phyloP scores from a whole-genome alignment of 2,329 filamentous ascomycete genomes.

The Cyphellophora europaea region DNA sequence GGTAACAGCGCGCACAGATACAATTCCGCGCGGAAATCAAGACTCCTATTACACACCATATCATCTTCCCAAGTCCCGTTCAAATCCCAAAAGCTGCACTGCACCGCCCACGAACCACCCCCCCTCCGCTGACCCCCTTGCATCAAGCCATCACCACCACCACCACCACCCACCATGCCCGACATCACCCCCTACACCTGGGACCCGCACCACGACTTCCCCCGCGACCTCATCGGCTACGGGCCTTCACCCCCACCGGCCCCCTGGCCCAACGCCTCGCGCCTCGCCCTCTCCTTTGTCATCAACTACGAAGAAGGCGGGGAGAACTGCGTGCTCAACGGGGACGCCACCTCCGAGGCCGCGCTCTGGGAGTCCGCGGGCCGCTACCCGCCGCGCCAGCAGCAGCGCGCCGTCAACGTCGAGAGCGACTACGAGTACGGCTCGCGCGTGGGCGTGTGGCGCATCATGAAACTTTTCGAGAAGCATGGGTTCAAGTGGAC shows the following conservation, averaged over 20 bases:
- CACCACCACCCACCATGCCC: too few relatives aligned
- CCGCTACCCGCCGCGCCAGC: conserved; percentile 1
- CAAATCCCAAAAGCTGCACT: too few relatives aligned
- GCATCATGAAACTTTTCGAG: conserved; percentile 41
- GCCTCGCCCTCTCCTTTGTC: conserved; percentile 36
- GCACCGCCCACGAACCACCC: too few relatives aligned
- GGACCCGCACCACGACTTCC: conserved; percentile 1
- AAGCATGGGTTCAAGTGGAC: conserved; percentile 41
- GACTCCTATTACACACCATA: too few relatives aligned
- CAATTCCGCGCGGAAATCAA: too few relatives aligned
- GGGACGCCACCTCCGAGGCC: conserved; percentile 30
- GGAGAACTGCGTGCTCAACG: conserved; percentile 29
- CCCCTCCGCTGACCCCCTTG: too few relatives aligned
- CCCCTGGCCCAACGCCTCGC: conserved; percentile 29
- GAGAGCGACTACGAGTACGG: conserved; percentile 45
- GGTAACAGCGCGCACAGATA: too few relatives aligned
- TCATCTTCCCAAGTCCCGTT: too few relatives aligned
- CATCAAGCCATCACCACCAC: too few relatives aligned
- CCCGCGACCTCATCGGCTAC: conserved; percentile 1
- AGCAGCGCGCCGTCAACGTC: conserved; percentile 30
- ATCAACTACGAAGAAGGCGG: conserved; percentile 38
- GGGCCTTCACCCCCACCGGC: background rate
- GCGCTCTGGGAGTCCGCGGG: conserved; percentile 4
- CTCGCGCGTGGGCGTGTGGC: conserved; percentile 39
- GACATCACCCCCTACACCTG: too few relatives aligned